phyloP scores from a whole-genome alignment of 371 early-diverging fungal species.

The Blakeslea trispora region DNA sequence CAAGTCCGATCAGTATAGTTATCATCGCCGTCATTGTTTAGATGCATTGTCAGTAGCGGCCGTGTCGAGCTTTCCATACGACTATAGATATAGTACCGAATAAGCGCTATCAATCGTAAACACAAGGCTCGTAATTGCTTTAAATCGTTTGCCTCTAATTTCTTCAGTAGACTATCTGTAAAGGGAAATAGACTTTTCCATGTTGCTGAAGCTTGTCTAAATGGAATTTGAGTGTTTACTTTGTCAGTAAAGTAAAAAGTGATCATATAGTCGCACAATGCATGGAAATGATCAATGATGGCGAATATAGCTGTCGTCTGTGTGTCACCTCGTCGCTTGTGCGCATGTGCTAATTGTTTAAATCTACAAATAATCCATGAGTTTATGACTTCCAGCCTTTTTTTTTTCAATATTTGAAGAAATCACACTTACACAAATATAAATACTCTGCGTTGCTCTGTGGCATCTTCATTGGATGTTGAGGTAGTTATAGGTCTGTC shows the following conservation, averaged over 20 bases:
- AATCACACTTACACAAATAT: conserved; percentile 28
- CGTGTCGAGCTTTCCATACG: conserved; percentile 19
- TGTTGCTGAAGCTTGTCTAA: conserved; percentile 8
- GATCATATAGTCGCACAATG: conserved; percentile 41
- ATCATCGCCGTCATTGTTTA: not conserved
- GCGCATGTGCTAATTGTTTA: conserved; percentile 30
- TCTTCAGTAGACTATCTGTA: conserved; percentile 21
- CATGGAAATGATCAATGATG: conserved; percentile 39
- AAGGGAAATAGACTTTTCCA: conserved; percentile 44
- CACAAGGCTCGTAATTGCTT: conserved; percentile 25
- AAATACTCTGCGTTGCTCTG: conserved; percentile 32
- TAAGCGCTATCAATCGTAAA: conserved; percentile 27
- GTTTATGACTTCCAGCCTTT: too few relatives aligned
- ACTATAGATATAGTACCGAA: conserved; percentile 31
- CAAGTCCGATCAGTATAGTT: conserved; percentile 3
- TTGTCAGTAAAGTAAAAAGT: conserved; percentile 35
- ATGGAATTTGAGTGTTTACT: conserved; percentile 9
- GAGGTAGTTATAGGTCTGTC: conserved; percentile 3
- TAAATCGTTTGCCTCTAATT: conserved; percentile 18
- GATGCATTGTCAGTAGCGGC: not conserved
- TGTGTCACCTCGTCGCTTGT: conserved; percentile 43
- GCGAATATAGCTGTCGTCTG: conserved; percentile 21
- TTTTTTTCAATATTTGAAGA: too few relatives aligned
- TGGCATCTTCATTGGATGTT: conserved; percentile 33
- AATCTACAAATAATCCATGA: conserved; percentile 29